These are phyloP conservation scores for Medicago arabica DNA, from an alignment of 306 rosid genomes.

Conservation along the genomic window DNA sequence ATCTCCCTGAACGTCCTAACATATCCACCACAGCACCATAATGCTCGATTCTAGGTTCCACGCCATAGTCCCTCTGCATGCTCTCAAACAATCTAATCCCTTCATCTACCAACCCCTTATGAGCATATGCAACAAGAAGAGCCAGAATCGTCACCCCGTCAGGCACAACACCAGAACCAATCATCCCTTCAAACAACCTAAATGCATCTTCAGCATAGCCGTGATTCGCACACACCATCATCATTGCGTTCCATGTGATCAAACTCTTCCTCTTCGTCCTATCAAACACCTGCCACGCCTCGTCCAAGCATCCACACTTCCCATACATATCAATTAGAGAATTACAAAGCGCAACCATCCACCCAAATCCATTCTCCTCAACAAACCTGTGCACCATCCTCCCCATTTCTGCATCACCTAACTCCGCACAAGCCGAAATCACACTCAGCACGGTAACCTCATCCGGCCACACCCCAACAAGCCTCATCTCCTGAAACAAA, in stretches of 20 bases:
- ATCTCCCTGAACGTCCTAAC: conserved; percentile 68
- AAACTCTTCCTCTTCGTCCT: conserved; percentile 57
- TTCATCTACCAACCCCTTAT: conserved; percentile 60
- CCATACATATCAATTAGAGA: conserved; percentile 66
- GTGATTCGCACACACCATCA: conserved; percentile 61
- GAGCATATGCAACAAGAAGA: conserved; percentile 62
- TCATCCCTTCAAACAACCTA: conserved; percentile 52
- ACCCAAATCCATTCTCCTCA: conserved; percentile 55
- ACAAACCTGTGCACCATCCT: conserved; percentile 52
- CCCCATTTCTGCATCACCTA: conserved; percentile 58
- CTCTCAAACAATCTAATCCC: conserved; percentile 59
- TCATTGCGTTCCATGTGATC: conserved; percentile 68
- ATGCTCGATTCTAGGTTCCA: conserved; percentile 63
- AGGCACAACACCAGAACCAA: conserved; percentile 48
- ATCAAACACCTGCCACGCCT: conserved; percentile 55
- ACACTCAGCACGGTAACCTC: conserved; percentile 70
- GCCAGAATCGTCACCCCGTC: conserved; percentile 58
- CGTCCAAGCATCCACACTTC: conserved; percentile 66
- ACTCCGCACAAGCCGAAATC: conserved; percentile 57
- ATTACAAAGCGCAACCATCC: conserved; percentile 68
- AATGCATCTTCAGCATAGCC: conserved; percentile 57
- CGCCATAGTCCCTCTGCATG: conserved; percentile 54
- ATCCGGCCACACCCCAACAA: conserved; percentile 52
- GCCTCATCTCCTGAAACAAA: conserved; percentile 62
- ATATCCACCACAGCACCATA: conserved; percentile 65